Percentiles rank a stretch among this genome's conserved stretches.
Conservation (phyloP, 2,329 filamentous ascomycete species). For the Pseudodiploospora longispora region DNA sequence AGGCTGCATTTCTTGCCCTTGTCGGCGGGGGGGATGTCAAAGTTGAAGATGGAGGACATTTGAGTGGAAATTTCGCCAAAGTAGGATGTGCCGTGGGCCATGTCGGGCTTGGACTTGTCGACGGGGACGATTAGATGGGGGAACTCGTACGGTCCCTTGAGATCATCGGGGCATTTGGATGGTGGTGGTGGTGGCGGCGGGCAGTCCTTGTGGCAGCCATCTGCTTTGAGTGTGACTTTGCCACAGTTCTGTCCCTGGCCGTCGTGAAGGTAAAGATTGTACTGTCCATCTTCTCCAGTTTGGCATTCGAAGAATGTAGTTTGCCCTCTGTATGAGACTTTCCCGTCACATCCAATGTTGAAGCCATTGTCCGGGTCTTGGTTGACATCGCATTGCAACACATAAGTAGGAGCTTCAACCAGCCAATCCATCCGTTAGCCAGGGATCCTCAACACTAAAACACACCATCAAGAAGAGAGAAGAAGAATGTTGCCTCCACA, state of each 20-base stretch:
- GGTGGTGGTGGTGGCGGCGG: conserved; percentile 10
- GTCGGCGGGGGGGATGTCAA: conserved; percentile 50
- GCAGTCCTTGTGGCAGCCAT: conserved; percentile 24
- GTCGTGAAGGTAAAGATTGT: conserved; percentile 44
- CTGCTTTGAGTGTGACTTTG: conserved; percentile 36
- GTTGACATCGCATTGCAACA: conserved; percentile 54
- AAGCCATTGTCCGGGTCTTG: conserved; percentile 47
- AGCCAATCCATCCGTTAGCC: not conserved
- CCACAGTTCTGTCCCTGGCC: conserved; percentile 37
- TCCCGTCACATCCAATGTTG: conserved; percentile 43
- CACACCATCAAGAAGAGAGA: not conserved
- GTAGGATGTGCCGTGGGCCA: conserved; percentile 43
- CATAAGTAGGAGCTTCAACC: conserved; percentile 41
- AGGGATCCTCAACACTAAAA: not conserved
- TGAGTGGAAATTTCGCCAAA: conserved; percentile 47
- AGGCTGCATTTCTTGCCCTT: conserved; percentile 53
- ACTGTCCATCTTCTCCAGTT: conserved; percentile 41
- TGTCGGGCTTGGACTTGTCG: conserved; percentile 43
- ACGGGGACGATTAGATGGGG: conserved; percentile 57
- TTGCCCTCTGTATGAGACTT: conserved; percentile 42
- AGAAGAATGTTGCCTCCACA: too few species aligned
- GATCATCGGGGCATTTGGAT: conserved; percentile 33
- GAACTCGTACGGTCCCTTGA: conserved; percentile 41
- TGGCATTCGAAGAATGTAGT: conserved; percentile 53
- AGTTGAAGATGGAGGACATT: conserved; percentile 58